These are phyloP conservation scores for Dipteronia sinensis DNA, from an alignment of 345 rosid genomes.

Conservation along the genomic window DNA sequence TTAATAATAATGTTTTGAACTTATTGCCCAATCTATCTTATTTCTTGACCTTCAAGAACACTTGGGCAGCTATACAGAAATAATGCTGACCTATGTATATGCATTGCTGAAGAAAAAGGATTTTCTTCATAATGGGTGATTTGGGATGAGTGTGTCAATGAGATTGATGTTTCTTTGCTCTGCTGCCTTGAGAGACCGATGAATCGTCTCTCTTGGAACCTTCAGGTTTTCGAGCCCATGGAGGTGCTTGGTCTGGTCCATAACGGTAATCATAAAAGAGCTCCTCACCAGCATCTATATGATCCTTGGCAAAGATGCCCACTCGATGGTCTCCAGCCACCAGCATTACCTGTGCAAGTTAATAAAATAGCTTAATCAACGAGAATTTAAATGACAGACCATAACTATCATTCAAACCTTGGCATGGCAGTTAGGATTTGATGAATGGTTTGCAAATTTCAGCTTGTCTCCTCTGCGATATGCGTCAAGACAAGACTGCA, in stretches of 20 bases:
- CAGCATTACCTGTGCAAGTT: conserved; percentile 74
- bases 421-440: conserved; percentile 95
- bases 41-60: background rate
- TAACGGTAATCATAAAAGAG: conserved; percentile 93
- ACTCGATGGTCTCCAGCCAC: conserved; percentile 99
- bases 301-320: conserved; percentile 94
- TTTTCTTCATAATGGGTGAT: background rate
- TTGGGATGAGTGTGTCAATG: conserved; percentile 43
- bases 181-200: conserved; percentile 70
- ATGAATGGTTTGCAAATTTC: conserved; percentile 94
- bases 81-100: conserved; percentile 8
- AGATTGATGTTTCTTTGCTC: conserved; percentile 98
- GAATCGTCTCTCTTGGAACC: conserved; percentile 81
- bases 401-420: conserved; percentile 55
- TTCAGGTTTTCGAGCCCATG: conserved; percentile 96
- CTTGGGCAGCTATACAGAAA: conserved; percentile 25
- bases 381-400: background rate
- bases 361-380: conserved; percentile 15
- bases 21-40: conserved; percentile 23
- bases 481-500: conserved; percentile 94
- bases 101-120: background rate
- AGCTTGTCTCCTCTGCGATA: conserved; percentile 98
- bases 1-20: conserved; percentile 15
- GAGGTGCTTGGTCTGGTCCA: conserved; percentile 98
- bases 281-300: conserved; percentile 91